phyloP scores from a whole-genome alignment of 1,284 basidiomycete genomes.

The Inonotus obliquus region DNA sequence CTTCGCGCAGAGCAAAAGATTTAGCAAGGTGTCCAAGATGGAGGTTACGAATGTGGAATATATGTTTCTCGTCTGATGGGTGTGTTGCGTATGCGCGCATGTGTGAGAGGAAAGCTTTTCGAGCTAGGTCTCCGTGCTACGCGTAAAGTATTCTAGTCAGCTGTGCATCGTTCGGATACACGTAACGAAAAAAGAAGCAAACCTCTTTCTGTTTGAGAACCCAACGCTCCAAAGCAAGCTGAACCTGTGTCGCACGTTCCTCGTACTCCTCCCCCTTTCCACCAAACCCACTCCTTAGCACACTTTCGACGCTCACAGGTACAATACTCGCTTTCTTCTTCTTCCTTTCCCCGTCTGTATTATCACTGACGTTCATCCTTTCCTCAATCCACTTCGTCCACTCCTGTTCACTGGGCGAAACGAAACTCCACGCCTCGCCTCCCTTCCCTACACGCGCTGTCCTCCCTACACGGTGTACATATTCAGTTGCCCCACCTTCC shows the following conservation, averaged over 20 bases:
- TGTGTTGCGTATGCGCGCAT: slow-evolving; percentile 98
- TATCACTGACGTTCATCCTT: slow-evolving; percentile 59
- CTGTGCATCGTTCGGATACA: neutral
- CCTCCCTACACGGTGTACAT: slow-evolving; percentile 94
- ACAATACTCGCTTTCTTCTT: slow-evolving; percentile 47
- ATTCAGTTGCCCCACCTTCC: slow-evolving; percentile 94
- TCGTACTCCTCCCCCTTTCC: slow-evolving; percentile 81
- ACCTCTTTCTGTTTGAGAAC: slow-evolving; percentile 75
- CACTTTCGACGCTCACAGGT: slow-evolving; percentile 61
- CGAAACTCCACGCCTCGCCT: slow-evolving; percentile 91
- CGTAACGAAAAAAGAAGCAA: slow-evolving; percentile 25
- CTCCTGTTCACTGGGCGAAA: slow-evolving; percentile 79
- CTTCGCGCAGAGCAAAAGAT: slow-evolving; percentile 91
- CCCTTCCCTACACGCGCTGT: slow-evolving; percentile 91
- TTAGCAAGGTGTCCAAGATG: slow-evolving; percentile 98
- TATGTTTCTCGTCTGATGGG: slow-evolving; percentile 89
- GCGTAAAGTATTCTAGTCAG: neutral
- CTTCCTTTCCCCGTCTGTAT: slow-evolving; percentile 21
- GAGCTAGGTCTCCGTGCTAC: slow-evolving; percentile 74
- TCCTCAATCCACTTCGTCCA: slow-evolving; percentile 88
- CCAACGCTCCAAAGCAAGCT: slow-evolving; percentile 95
- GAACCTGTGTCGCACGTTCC: slow-evolving; percentile 91
- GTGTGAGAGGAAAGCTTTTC: slow-evolving; percentile 87
- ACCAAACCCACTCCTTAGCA: slow-evolving; percentile 82
- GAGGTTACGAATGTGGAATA: slow-evolving; percentile 91